These are phyloP conservation scores for Keqinozyma sinolaborantium DNA, from an alignment of 1,139 yeast species.

Conservation along the genomic window DNA sequence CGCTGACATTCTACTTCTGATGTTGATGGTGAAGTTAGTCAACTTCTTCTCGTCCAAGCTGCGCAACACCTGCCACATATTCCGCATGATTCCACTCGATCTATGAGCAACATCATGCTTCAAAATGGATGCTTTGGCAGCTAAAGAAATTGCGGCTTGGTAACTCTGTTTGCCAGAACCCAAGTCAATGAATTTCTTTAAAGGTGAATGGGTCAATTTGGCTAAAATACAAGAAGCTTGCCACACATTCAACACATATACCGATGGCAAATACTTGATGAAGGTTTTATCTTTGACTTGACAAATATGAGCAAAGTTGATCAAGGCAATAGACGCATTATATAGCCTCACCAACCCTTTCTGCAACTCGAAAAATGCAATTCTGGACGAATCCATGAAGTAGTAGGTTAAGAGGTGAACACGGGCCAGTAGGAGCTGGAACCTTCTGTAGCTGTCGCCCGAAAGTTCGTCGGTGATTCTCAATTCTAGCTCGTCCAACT, in stretches of 20 bases:
- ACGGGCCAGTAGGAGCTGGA: constrained; percentile 68
- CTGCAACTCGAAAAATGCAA: constrained; percentile 60
- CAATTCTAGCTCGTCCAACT: constrained; percentile 72
- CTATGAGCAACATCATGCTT: constrained; percentile 92
- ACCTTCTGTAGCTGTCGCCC: constrained; percentile 62
- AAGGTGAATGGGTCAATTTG: constrained; percentile 71
- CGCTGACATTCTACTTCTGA: constrained; percentile 84
- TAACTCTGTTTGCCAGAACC: constrained; percentile 72
- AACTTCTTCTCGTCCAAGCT: constrained; percentile 45
- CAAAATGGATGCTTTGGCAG: constrained; percentile 77
- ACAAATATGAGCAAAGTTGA: constrained; percentile 64
- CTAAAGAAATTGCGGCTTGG: constrained; percentile 63
- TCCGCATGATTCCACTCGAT: constrained; percentile 89
- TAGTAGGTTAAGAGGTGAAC: constrained; percentile 79
- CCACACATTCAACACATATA: constrained; percentile 79
- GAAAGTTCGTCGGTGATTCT: constrained; percentile 29
- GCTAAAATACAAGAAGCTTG: constrained; percentile 86
- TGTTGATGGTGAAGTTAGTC: constrained; percentile 45
- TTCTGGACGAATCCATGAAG: constrained; percentile 62
- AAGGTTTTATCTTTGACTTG: constrained; percentile 59
- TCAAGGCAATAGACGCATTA: constrained; percentile 70
- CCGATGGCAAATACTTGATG: constrained; percentile 79
- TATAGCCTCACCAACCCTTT: constrained; percentile 75
- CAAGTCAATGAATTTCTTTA: constrained; percentile 63
- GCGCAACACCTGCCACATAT: constrained; percentile 85